Evolutionary conservation across 176 grass and related monocot genomes (phyloP).

Genomic region (Eleusine indica): DNA sequence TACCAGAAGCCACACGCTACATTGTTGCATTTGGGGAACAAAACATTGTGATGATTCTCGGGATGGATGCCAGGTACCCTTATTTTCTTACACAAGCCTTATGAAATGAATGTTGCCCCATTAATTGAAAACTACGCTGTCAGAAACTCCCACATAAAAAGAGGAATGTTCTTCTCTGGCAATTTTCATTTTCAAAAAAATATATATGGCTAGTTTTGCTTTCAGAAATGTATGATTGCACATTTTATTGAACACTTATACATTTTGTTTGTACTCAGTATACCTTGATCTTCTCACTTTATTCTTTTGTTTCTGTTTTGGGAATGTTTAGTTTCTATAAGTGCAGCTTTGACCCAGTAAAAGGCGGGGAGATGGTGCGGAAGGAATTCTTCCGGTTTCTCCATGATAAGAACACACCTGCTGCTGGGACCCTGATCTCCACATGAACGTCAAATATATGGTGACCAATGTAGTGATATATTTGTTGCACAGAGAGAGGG

Average conservation of each 20-base stretch:
- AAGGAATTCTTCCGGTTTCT: slow-evolving; percentile 59
- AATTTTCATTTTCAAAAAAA: background rate
- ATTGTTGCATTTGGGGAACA: slow-evolving; percentile 71
- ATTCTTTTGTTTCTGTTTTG: slow-evolving; percentile 16
- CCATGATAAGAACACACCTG: slow-evolving; percentile 12
- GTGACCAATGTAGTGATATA: background rate
- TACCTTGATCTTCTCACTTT: background rate
- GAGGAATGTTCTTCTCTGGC: background rate
- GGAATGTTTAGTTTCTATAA: slow-evolving; percentile 59
- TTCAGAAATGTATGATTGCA: slow-evolving; percentile 17
- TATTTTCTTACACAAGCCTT: background rate
- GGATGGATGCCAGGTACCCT: slow-evolving; percentile 74
- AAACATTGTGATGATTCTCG: slow-evolving; percentile 62
- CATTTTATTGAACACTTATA: background rate
- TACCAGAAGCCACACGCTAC: slow-evolving; percentile 58
- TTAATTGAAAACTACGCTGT: background rate
- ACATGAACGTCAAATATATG: background rate
- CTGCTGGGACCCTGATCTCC: background rate
- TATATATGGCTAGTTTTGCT: background rate
- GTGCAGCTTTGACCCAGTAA: slow-evolving; percentile 68
- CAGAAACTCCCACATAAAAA: background rate
- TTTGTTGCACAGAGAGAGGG: slow-evolving; percentile 7
- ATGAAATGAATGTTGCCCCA: background rate
- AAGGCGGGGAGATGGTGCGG: slow-evolving; percentile 58
- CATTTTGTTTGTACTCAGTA: background rate